Evolutionary conservation across 768 basidiomycete genomes (phyloP).

Genomic region (Russula earlei): DNA sequence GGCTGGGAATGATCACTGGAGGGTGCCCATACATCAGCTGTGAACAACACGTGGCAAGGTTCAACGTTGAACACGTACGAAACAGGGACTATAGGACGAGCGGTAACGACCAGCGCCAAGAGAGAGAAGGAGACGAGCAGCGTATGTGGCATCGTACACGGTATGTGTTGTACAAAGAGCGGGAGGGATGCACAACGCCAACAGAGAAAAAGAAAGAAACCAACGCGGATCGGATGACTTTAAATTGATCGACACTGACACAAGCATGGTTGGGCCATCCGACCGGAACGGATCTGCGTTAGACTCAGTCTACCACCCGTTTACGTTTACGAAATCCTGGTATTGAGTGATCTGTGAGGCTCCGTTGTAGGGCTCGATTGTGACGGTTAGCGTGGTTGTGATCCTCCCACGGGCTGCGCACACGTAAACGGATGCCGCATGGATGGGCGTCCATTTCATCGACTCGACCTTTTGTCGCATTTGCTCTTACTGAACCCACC

Average conservation of each 20-base stretch:
- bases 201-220: neutral
- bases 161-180: neutral
- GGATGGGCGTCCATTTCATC: too few species aligned
- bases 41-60: conserved; percentile 24
- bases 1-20: conserved; percentile 14
- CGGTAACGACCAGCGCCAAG: conserved; percentile 36
- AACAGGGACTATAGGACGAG: conserved; percentile 30
- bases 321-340: too few species aligned
- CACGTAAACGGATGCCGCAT: too few species aligned
- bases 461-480: neutral
- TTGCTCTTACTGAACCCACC: neutral
- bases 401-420: neutral
- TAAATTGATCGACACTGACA: neutral
- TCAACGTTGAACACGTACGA: conserved; percentile 16
- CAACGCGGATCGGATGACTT: neutral
- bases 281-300: neutral
- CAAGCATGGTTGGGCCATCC: neutral
- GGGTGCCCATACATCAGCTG: neutral
- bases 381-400: neutral
- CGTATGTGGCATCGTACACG: conserved; percentile 28
- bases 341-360: too few species aligned
- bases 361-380: too few species aligned
- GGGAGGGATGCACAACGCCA: neutral
- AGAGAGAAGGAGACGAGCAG: conserved; percentile 33
- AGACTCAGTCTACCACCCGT: neutral